phyloP scores from a whole-genome alignment of 108 stramenopile genomes.

The Fragilaria crotonensis region DNA sequence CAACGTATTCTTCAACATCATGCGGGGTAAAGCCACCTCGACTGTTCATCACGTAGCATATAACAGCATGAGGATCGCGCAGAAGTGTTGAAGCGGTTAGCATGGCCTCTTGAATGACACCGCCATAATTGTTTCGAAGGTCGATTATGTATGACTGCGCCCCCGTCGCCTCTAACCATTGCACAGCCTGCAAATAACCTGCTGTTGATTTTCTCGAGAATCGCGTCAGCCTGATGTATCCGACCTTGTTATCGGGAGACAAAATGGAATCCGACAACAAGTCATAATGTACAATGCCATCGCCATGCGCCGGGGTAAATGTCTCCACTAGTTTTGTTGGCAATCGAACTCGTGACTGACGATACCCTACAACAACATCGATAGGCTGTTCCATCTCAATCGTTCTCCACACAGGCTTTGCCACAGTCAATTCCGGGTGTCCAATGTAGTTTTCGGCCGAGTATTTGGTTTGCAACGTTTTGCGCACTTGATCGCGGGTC shows the following conservation, averaged over 20 bases:
- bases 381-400: not conserved
- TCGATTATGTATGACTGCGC: conserved; percentile 77
- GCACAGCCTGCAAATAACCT: conserved; percentile 56
- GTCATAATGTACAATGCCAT: not conserved
- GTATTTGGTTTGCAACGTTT: conserved; percentile 20
- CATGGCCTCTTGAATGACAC: conserved; percentile 82
- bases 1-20: conserved; percentile 70
- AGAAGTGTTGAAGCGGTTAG: conserved; percentile 71
- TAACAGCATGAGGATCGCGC: conserved; percentile 63
- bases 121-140: conserved; percentile 78
- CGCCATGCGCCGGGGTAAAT: not conserved
- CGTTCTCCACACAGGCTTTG: conserved; percentile 55
- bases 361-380: conserved; percentile 38
- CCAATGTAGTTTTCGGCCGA: conserved; percentile 50
- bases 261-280: not conserved
- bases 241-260: conserved; percentile 16
- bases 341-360: conserved; percentile 22
- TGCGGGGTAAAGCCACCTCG: conserved; percentile 77
- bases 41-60: conserved; percentile 71
- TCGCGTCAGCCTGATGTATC: conserved; percentile 77
- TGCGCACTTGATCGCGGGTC: conserved; percentile 25
- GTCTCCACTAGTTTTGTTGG: conserved; percentile 13
- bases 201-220: conserved; percentile 64
- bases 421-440: conserved; percentile 58
- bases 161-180: conserved; percentile 52